These are phyloP conservation scores for Geotrichum phurueaensis DNA, from an alignment of 1,139 yeast species.

Conservation along the genomic window DNA sequence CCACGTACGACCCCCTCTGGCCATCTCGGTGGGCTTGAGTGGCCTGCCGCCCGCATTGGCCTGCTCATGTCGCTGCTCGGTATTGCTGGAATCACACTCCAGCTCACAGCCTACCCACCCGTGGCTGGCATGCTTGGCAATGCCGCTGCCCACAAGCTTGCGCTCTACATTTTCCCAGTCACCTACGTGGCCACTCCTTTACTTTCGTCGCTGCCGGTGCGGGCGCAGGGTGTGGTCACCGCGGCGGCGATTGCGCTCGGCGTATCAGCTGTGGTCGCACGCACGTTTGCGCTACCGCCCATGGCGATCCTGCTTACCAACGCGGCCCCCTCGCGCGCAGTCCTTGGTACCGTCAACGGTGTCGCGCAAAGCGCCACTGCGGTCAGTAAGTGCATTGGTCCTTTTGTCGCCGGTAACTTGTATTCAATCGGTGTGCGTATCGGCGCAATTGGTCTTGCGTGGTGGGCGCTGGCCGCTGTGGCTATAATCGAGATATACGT, in stretches of 20 bases:
- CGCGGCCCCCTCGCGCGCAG: slow-evolving; percentile 25
- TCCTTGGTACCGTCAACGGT: slow-evolving; percentile 32
- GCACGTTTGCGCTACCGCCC: slow-evolving; percentile 32
- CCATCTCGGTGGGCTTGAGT: slow-evolving; percentile 45
- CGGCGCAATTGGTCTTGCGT: slow-evolving; percentile 46
- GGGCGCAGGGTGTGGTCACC: background rate
- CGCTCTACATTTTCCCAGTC: slow-evolving; percentile 45
- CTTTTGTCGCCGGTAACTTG: slow-evolving; percentile 48
- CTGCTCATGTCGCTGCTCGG: slow-evolving; percentile 51
- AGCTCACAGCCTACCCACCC: slow-evolving; percentile 48
- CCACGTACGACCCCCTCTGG: slow-evolving; percentile 37
- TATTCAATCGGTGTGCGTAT: slow-evolving; percentile 44
- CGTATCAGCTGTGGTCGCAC: slow-evolving; percentile 22
- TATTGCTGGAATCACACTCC: slow-evolving; percentile 46
- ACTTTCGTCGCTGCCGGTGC: slow-evolving; percentile 1
- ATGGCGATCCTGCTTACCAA: slow-evolving; percentile 32
- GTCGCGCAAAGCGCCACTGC: slow-evolving; percentile 39
- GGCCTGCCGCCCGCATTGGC: slow-evolving; percentile 47
- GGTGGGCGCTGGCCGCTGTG: slow-evolving; percentile 44
- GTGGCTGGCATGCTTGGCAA: slow-evolving; percentile 48
- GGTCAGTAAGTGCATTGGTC: slow-evolving; percentile 52
- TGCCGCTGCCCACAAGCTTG: slow-evolving; percentile 42
- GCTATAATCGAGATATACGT: slow-evolving; percentile 25
- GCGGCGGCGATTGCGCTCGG: slow-evolving; percentile 30
- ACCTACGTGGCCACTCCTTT: slow-evolving; percentile 48